A percentile compares a stretch with the other conserved stretches of the same genome.
phyloP scores from a whole-genome alignment of 768 basidiomycete species.

The Leucosporidium scottii region DNA sequence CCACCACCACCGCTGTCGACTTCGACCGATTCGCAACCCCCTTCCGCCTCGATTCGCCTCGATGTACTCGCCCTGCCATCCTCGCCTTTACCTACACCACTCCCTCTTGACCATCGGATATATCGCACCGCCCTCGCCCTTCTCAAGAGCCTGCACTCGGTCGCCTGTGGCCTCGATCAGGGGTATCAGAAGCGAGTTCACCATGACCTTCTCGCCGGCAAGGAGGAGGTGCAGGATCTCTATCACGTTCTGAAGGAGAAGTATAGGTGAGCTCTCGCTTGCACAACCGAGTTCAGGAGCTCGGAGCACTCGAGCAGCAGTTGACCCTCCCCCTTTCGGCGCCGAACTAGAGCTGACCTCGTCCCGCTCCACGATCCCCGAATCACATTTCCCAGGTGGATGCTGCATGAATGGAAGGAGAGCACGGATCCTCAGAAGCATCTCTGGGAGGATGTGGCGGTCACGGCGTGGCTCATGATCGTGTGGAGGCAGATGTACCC shows the following conservation, averaged over 20 bases:
- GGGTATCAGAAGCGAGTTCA: conserved; percentile 76
- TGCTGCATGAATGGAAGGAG: conserved; percentile 65
- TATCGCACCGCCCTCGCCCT: conserved; percentile 74
- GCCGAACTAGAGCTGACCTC: conserved; percentile 12
- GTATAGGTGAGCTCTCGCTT: conserved; percentile 52
- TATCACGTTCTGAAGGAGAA: conserved; percentile 80
- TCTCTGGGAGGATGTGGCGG: conserved; percentile 92
- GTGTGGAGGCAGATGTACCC: conserved; percentile 75
- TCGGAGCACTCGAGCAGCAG: neutral
- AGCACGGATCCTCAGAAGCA: conserved; percentile 81
- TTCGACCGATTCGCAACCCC: neutral
- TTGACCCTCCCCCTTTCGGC: neutral
- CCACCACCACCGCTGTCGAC: conserved; percentile 22
- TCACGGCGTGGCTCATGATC: conserved; percentile 85
- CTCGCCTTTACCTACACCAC: neutral
- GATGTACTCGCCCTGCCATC: conserved; percentile 3
- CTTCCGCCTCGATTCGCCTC: neutral
- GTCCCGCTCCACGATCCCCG: conserved; percentile 7
- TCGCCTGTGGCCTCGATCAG: conserved; percentile 64
- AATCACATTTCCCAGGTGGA: conserved; percentile 29
- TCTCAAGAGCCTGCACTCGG: conserved; percentile 74
- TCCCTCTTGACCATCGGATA: conserved; percentile 48
- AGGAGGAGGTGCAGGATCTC: conserved; percentile 79
- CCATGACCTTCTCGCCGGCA: conserved; percentile 68
- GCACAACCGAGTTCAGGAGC: no score